These are phyloP conservation scores for Pleomassaria siparia DNA, from an alignment of 2,329 filamentous ascomycete species.

Conservation along the genomic window DNA sequence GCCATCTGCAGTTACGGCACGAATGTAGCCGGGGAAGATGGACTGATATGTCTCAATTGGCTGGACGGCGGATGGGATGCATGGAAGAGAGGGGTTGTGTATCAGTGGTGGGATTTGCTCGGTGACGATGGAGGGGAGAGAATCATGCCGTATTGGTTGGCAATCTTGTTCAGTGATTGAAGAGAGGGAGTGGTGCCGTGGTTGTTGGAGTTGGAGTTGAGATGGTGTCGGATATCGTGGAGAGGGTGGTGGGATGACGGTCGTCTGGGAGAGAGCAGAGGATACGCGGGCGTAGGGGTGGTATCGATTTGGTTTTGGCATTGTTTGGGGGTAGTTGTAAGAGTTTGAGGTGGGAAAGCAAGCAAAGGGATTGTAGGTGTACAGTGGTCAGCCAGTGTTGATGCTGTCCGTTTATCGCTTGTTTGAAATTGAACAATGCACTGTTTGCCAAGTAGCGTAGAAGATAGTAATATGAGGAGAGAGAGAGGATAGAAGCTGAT, in stretches of 20 bases:
- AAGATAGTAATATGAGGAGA: too few relatives aligned
- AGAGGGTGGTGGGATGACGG: neutral
- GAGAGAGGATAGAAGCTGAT: too few relatives aligned
- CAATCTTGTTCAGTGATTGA: neutral
- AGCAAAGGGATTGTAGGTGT: neutral
- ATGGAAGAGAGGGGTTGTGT: neutral
- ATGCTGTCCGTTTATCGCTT: neutral
- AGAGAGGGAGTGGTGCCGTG: neutral
- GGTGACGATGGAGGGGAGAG: neutral
- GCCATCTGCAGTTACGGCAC: slow-evolving; percentile 7
- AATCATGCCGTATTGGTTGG: neutral
- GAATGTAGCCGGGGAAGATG: slow-evolving; percentile 7
- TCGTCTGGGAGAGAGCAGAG: neutral
- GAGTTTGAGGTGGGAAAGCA: neutral
- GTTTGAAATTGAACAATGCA: too few relatives aligned
- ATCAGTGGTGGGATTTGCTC: neutral
- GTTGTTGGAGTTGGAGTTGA: neutral
- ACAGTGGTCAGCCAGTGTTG: neutral
- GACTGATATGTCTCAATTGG: neutral
- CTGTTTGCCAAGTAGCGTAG: too few relatives aligned
- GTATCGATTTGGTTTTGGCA: slow-evolving; percentile 10
- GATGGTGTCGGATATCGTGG: neutral
- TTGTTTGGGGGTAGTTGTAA: neutral
- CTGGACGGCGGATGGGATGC: neutral
- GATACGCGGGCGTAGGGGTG: slow-evolving; percentile 8